These are phyloP conservation scores for Boletus sp. DNA, from an alignment of 1,284 basidiomycete genomes.

Conservation along the genomic window DNA sequence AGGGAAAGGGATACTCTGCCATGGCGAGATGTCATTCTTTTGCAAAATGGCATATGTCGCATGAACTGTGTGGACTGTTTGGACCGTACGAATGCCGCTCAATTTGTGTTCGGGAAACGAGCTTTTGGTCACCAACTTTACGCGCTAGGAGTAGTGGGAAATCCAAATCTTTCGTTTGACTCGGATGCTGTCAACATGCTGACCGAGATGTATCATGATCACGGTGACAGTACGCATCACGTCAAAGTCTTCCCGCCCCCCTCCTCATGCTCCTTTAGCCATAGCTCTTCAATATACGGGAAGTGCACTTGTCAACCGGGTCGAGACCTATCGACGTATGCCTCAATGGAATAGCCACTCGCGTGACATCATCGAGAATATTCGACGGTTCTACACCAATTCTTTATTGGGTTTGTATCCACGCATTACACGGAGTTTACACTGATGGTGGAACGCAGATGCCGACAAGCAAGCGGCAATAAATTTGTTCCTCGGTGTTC, in stretches of 20 bases:
- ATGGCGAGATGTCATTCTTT: constrained; percentile 67
- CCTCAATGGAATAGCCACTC: constrained; percentile 98
- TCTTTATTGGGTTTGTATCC: constrained; percentile 68
- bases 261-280: constrained; percentile 44
- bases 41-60: constrained; percentile 90
- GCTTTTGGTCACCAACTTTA: constrained; percentile 95
- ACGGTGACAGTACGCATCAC: constrained; percentile 75
- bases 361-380: constrained; percentile 94
- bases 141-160: constrained; percentile 84
- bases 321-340: constrained; percentile 95
- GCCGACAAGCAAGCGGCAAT: constrained; percentile 98
- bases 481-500: constrained; percentile 91
- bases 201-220: constrained; percentile 99
- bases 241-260: background rate
- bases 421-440: background rate
- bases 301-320: constrained; percentile 93
- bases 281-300: constrained; percentile 97
- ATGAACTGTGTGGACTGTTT: constrained; percentile 96
- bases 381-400: constrained; percentile 94
- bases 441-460: constrained; percentile 45
- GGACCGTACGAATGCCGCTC: constrained; percentile 95
- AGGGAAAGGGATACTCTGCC: constrained; percentile 17
- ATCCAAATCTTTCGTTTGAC: constrained; percentile 85
- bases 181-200: constrained; percentile 96
- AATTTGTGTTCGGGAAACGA: constrained; percentile 96